Evolutionary conservation across 352 stramenopile genomes (phyloP), one percentile per base, ranked within the genome.

Genomic region (Pythium phragmiticola): DNA sequence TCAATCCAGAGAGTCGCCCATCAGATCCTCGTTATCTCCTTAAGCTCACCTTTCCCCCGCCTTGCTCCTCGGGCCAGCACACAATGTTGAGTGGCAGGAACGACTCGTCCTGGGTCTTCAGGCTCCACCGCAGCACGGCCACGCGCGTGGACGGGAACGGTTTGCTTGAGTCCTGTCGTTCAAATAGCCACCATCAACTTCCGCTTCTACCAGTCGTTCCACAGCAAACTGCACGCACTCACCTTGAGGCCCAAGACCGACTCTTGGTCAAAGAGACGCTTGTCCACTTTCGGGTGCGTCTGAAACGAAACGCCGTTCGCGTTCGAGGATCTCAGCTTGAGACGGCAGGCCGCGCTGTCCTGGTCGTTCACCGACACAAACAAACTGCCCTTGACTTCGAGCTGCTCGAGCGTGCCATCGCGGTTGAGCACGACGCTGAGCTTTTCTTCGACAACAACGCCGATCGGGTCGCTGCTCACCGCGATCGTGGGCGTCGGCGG

Each of bases 261-360:
- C 51, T 94, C 82, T 42, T 83, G 77, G 56, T 95, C 87, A 45
- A 93, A 95, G 21, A 95, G 67, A 41, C 77, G 87, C 78, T 95
- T 95, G 78, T 95, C 87, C 48, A 95, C 77, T 66, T 95, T 95
- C 4, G 87, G 87, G 61, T 95, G 87, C 26, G 87, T 94, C 74
- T 83, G 87, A 72, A 94, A 92, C 11, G 79, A 82, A 43, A 95
- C 81, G 46, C 84, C 87, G 37, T 92, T 89, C 4, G 70, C 78
- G 12, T 64, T 74, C 50, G 80, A 85, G 36, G 76, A 86, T 41
- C 73, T 83, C 57, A 95, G 72, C 60, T 92, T 90, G 13, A 95
- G 69, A 30, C 84, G 79, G 70, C 84, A 92, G 49, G 72, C 80
- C 4, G 76, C 81, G 45, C 78, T 87, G 39, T 73, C 78, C 8